Evolutionary conservation across 148 eudicot genomes (phyloP).

Genomic region (Silene latifolia): DNA sequence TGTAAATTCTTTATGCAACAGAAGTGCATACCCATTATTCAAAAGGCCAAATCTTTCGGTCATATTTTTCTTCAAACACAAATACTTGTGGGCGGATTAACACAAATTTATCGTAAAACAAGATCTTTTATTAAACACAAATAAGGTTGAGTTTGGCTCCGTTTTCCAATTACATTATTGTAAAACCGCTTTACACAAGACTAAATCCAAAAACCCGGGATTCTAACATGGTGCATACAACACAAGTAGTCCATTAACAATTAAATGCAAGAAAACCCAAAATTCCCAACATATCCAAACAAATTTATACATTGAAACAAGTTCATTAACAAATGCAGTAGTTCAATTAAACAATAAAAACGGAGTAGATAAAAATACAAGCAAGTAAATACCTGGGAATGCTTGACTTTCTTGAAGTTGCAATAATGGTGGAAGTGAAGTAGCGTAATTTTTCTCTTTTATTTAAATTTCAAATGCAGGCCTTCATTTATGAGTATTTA

Average conservation of each 20-base stretch:
- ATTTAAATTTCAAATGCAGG: not conserved
- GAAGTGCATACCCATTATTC: too few species aligned
- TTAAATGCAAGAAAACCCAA: not conserved
- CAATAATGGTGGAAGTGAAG: not conserved
- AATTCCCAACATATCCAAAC: not conserved
- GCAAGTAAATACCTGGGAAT: conserved; percentile 1
- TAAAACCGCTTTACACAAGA: too few species aligned
- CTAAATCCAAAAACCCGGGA: not conserved
- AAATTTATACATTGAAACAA: not conserved
- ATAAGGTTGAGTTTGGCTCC: too few species aligned
- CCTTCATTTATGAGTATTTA: not conserved
- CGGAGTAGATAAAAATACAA: not conserved
- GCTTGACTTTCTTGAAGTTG: too few species aligned
- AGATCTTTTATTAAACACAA: too few species aligned
- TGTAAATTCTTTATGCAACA: too few species aligned
- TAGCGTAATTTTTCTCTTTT: conserved; percentile 3
- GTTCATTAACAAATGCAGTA: too few species aligned
- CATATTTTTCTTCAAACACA: too few species aligned
- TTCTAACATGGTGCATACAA: not conserved
- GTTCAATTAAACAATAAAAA: not conserved
- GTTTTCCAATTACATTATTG: too few species aligned
- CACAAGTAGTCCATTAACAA: not conserved
- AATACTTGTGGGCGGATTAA: not conserved
- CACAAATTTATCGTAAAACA: too few species aligned
- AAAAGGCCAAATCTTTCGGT: too few species aligned